phyloP scores from a whole-genome alignment of 2,329 filamentous ascomycete species.

The Aaosphaeria arxii region DNA sequence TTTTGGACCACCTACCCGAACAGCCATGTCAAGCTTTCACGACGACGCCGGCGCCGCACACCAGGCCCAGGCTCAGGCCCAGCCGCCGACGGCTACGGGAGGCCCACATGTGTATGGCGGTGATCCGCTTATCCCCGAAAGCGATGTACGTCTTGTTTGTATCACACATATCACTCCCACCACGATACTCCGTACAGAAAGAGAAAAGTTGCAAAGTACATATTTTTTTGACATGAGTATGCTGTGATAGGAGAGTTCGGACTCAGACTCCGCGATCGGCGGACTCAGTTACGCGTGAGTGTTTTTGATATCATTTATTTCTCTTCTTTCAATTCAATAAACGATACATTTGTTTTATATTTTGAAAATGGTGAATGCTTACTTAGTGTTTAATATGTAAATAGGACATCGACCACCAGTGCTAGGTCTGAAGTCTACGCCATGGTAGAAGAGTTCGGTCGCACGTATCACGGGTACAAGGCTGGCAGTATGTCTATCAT shows the following conservation, averaged over 20 bases:
- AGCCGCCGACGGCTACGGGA: too few relatives aligned
- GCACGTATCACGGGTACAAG: conserved; percentile 17
- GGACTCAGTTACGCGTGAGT: conserved; percentile 16
- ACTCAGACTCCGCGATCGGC: conserved; percentile 13
- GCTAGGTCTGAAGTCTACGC: conserved; percentile 10
- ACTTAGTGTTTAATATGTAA: too few relatives aligned
- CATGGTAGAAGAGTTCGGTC: conserved; percentile 12
- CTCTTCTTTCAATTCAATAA: neutral
- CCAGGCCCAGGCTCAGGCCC: too few relatives aligned
- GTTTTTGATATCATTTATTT: neutral
- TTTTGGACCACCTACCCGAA: too few relatives aligned
- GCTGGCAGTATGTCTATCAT: conserved; percentile 11
- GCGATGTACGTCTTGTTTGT: conserved; percentile 8
- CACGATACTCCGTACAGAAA: neutral
- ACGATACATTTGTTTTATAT: neutral
- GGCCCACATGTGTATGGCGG: too few relatives aligned
- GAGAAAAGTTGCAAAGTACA: neutral
- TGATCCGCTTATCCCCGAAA: conserved; percentile 8
- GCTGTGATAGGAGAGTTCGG: conserved; percentile 5
- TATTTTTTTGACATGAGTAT: neutral
- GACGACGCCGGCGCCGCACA: too few relatives aligned
- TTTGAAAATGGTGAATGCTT: neutral
- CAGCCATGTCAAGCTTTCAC: too few relatives aligned
- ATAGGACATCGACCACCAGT: conserved; percentile 11
- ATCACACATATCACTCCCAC: neutral